Evolutionary conservation across 306 rosid species (phyloP), one percentile per base, ranked within the genome.

Genomic region (Gillenia trifoliata): DNA sequence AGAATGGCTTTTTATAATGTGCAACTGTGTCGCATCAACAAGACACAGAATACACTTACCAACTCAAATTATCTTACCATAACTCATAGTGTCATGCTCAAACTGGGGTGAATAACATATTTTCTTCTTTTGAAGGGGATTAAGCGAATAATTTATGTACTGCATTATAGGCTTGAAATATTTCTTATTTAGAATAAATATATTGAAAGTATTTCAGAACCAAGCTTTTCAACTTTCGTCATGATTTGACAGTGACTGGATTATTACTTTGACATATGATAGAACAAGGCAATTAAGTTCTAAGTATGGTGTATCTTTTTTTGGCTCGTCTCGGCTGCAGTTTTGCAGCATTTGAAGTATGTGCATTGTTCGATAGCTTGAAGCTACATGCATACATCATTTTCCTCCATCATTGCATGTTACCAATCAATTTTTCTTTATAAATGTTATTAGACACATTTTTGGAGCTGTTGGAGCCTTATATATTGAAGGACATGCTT

Each of bases 401-500:
- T 50, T 67, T 20, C 29, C 17, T 10, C 62, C 56, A 66, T 17
- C 38, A 60, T 41, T 66, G 33, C 5, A 71, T 72, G 70, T 25
- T 62, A 22, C 54, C 56, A 25, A 57, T 67, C 34, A 71, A 7
- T 61, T 68, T 76, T 72, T 31, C 52, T 34, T 77, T 74, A 34
- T 30, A 47, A 64, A 23, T 49, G 64, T 82, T 78, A 23, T 6
- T 78, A 94, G 99, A 92, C 77, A 83, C 97, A 83, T 94, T 94
- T 92, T 87, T 94, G 93, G 99, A 94, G 85, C 90, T 94, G 65
- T 73, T 94, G 90, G 99, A 94, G 87, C 99, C 99, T 49, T 94
- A 94, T 77, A 90, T 92, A 80, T 84, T 94, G 78, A 88, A 87
- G 83, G 97, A 94, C 74, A 91, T 94, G 99, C 99, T 94, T 75